phyloP scores from a whole-genome alignment of 306 rosid genomes.

The Corylus americana region DNA sequence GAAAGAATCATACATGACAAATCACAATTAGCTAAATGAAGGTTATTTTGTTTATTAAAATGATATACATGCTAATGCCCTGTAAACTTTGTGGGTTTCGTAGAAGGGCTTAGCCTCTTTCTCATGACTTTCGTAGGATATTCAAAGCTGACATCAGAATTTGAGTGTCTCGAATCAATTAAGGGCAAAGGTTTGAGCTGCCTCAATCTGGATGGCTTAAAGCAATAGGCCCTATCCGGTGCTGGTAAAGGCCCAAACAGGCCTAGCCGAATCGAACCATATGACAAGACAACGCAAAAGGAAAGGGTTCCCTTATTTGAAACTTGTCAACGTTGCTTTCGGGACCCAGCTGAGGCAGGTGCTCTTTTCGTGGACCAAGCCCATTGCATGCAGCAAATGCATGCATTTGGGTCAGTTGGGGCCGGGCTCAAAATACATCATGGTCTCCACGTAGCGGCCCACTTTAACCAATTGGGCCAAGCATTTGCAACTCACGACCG shows the following conservation, averaged over 20 bases:
- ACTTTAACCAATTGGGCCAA: too few relatives aligned
- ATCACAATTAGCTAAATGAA: neutral
- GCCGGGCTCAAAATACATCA: too few relatives aligned
- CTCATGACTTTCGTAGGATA: neutral
- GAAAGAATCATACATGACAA: neutral
- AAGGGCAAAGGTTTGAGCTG: neutral
- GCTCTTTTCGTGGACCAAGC: too few relatives aligned
- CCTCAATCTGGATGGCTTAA: neutral
- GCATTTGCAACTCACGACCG: too few relatives aligned
- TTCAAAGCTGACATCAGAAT: neutral
- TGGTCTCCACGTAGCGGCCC: too few relatives aligned
- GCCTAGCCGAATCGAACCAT: too few relatives aligned
- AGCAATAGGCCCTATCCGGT: neutral
- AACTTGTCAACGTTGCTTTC: neutral
- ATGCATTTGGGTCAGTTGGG: too few relatives aligned
- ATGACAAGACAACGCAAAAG: too few relatives aligned
- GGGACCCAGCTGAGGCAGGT: neutral
- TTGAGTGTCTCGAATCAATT: neutral
- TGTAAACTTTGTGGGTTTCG: neutral
- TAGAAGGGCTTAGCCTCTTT: neutral
- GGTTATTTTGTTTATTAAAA: neutral
- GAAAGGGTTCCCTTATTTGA: too few relatives aligned
- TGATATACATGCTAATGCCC: neutral
- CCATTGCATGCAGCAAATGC: too few relatives aligned
- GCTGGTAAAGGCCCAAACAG: too few relatives aligned